Base-by-base conservation (phyloP, 169 alveolate species). In the Eimeria praecox region DNA sequence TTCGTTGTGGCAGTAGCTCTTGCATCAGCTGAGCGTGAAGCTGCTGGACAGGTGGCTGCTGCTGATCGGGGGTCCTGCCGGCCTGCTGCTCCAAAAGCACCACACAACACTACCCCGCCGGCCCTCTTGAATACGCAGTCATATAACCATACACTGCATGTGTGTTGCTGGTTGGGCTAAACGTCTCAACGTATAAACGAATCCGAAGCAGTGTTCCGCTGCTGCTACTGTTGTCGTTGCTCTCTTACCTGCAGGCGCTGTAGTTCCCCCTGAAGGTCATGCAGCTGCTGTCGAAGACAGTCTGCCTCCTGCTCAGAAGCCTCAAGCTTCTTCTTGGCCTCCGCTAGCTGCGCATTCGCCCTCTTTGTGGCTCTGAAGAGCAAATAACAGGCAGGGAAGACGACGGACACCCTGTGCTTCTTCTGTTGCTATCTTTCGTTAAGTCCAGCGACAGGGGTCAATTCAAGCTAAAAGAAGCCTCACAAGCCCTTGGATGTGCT, bases 191-290 rank as follows among this genome's bases (percentile, higher is more conserved):
- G 35, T 20, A 30, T 35, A 35, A 82, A 52, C 71, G 27, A 6
- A 49, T 12, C 33, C 90, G 20, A 2, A 46, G 33, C 33, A 24
- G 56, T 22, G 16, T 82, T 44, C 12, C 16, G 35, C 10, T 46
- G 42, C 90, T 44, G 75, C 8, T 66, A 20, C 46, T 30, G 46
- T 30, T 66, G 40, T 24, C 33, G 78, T 24, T 30, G 78, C 27
- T 12, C 2, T 4, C 35, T n/a, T 40, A 46, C 87, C 38, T 44
- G 80, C 75, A 86, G n/a, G 64, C 49, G 92, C 56, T 62, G 78
- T 80, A 86, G 22, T 54, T 44, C 38, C 20, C 12, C 92, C 80
- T 35, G 92, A 18, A 86, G 92, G 27, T 86, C 92, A 38, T 86
- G 56, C 38, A 86, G 14, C 18, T 86, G 92, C 24, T 86, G 75